Evolutionary conservation across 2,329 filamentous ascomycete species (phyloP).

Genomic region (Stachybotrys chlorohalonatus): DNA sequence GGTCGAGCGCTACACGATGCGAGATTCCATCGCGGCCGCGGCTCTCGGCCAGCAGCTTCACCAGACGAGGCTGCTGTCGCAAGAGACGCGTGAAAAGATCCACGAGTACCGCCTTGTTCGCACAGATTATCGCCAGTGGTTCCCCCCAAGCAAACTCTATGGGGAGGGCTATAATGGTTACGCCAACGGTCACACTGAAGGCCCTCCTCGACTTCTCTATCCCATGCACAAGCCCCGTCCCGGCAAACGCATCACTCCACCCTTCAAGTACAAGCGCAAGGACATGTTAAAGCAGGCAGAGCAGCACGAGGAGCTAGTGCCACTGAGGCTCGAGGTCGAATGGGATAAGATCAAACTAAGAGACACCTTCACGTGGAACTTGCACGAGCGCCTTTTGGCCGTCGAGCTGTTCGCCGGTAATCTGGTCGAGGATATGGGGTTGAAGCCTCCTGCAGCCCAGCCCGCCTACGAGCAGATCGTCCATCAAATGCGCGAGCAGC

Average conservation of each 20-base stretch:
- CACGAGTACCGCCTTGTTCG: slow-evolving; percentile 59
- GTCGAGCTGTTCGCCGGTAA: slow-evolving; percentile 80
- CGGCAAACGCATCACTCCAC: slow-evolving; percentile 65
- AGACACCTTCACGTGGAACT: slow-evolving; percentile 97
- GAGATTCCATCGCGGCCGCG: slow-evolving; percentile 45
- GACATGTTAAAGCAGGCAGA: slow-evolving; percentile 82
- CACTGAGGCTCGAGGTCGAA: slow-evolving; percentile 85
- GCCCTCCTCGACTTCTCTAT: slow-evolving; percentile 66
- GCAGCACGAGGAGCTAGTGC: slow-evolving; percentile 83
- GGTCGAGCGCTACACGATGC: slow-evolving; percentile 44
- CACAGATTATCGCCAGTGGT: slow-evolving; percentile 44
- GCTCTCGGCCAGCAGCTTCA: slow-evolving; percentile 42
- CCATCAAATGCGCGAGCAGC: slow-evolving; percentile 74
- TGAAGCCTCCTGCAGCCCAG: slow-evolving; percentile 61
- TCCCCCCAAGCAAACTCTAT: slow-evolving; percentile 49
- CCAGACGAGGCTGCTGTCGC: slow-evolving; percentile 47
- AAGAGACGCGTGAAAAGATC: slow-evolving; percentile 56
- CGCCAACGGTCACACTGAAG: slow-evolving; percentile 78
- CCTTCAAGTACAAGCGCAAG: slow-evolving; percentile 66
- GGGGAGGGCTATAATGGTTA: slow-evolving; percentile 78
- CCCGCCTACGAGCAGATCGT: slow-evolving; percentile 52
- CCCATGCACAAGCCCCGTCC: slow-evolving; percentile 67
- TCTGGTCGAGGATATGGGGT: slow-evolving; percentile 82
- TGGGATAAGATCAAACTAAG: slow-evolving; percentile 91
- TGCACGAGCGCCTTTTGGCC: slow-evolving; percentile 78